These are phyloP conservation scores for Aquilaria malaccensis DNA, from an alignment of 345 rosid species.

Conservation along the genomic window DNA sequence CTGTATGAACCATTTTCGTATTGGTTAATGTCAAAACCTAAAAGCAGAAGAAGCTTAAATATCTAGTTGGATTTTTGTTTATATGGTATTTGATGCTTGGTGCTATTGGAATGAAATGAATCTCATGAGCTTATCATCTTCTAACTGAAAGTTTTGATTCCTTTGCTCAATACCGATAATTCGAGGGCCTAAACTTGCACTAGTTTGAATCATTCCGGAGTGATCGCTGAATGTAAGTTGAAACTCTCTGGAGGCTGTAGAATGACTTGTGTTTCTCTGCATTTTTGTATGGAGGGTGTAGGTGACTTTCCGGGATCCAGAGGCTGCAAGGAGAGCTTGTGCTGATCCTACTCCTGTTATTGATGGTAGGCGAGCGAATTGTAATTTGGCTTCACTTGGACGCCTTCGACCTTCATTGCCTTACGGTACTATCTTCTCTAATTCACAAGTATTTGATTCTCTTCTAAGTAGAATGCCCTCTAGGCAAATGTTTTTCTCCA, in stretches of 20 bases:
- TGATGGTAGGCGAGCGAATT: slow-evolving; percentile 93
- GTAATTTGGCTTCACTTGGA: slow-evolving; percentile 95
- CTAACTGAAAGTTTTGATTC: too few species aligned
- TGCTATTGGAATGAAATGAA: neutral
- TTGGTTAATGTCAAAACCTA: too few species aligned
- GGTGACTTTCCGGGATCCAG: slow-evolving; percentile 98
- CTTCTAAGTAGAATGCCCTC: too few species aligned
- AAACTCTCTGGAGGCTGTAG: slow-evolving; percentile 7
- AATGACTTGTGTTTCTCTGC: slow-evolving; percentile 34
- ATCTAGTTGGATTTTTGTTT: too few species aligned
- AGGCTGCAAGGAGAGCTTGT: slow-evolving; percentile 94
- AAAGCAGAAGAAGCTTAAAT: too few species aligned
- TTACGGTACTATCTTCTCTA: slow-evolving; percentile 36
- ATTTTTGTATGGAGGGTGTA: slow-evolving; percentile 67
- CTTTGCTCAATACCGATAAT: neutral
- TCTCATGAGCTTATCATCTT: too few species aligned
- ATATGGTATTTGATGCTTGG: neutral
- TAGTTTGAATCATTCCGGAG: neutral
- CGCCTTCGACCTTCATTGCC: slow-evolving; percentile 58
- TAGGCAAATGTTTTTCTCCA: too few species aligned
- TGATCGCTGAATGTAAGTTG: too few species aligned
- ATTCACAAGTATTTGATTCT: neutral
- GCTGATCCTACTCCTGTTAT: slow-evolving; percentile 76
- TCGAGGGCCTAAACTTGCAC: neutral
- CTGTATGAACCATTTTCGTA: too few species aligned